Percentiles rank a stretch among this genome's conserved stretches.
These are phyloP conservation scores for Colletotrichum musicola DNA, from an alignment of 2,329 filamentous ascomycete genomes.

Conservation along the genomic window DNA sequence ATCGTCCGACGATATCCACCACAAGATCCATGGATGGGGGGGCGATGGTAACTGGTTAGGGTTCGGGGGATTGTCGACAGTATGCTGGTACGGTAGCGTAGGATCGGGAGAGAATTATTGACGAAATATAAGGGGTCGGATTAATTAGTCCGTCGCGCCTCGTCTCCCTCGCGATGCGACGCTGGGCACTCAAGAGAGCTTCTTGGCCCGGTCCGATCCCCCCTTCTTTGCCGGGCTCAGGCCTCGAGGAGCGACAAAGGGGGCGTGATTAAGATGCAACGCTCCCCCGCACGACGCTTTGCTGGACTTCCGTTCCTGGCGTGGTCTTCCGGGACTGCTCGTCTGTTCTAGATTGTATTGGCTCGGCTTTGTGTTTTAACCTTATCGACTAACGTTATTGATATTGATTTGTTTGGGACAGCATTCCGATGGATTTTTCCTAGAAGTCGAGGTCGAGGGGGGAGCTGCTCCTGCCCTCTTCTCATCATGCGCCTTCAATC, in stretches of 20 bases:
- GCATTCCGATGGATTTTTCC: not conserved
- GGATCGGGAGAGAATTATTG: not conserved
- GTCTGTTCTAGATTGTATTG: slow-evolving; percentile 14
- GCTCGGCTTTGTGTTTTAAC: slow-evolving; percentile 19
- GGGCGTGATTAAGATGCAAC: slow-evolving; percentile 5
- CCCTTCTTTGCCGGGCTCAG: not conserved
- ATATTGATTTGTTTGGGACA: not conserved
- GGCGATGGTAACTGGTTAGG: no score
- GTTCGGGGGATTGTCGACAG: no score
- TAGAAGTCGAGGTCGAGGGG: not conserved
- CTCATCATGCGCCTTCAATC: not conserved
- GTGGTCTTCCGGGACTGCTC: not conserved
- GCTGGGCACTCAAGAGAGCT: not conserved
- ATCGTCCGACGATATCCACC: slow-evolving; percentile 12
- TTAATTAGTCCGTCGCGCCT: slow-evolving; percentile 23
- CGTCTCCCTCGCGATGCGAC: slow-evolving; percentile 8
- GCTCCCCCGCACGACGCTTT: slow-evolving; percentile 3
- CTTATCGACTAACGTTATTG: slow-evolving; percentile 16
- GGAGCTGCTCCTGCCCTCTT: not conserved
- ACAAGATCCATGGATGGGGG: no score
- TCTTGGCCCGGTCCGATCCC: slow-evolving; percentile 17
- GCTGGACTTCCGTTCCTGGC: slow-evolving; percentile 13
- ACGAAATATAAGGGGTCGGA: slow-evolving; percentile 16
- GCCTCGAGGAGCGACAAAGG: not conserved
- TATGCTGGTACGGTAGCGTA: not conserved